Evolutionary conservation across 192 early-diverging fungal genomes (phyloP), one percentile per base, ranked within the genome.

Genomic region (Kappamyces sp.): DNA sequence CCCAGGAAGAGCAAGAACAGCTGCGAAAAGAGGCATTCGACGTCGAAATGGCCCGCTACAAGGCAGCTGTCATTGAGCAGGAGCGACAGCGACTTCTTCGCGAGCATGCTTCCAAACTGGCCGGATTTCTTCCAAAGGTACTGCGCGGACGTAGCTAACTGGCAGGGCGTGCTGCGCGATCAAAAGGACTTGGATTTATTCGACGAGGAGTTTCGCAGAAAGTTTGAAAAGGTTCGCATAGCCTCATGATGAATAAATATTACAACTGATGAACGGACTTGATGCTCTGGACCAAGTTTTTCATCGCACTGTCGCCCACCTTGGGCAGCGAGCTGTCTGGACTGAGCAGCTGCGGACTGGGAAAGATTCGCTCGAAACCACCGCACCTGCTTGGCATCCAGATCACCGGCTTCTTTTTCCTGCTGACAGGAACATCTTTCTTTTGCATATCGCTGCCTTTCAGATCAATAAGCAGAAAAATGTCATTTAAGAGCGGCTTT

Each of bases 61-160:
- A 72, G 46, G 65, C 73, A 48, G 52, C 65, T 50, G 81, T 84
- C 15, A 77, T 84, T 45, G 81, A 84, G 67, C 71, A 76, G 60
- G 81, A 84, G 58, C 47, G 81, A 22, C 81, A 84, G 60, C 50
- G 81, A 37, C 62, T 84, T 52, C 61, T 84, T 51, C 68, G 72
- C 31, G 81, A 84, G 67, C 81, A 84, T 67, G 81, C 78, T n/a
- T 47, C 64, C 12, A 66, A 70, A 51, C 60, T 84, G 40, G 42
- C 77, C 4, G 81, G 81, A 1, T 81, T 63, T 54, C 52, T 81
- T 52, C 79, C 79, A 64, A 82, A 81, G 67, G 79, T 81, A 47
- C 12, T 37, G 54, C 31, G 14, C 15, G 31, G 31, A 37, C 4
- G 15, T 42, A 31, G 12, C 12, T 29, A n/a, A 42, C 7, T 52